These are phyloP conservation scores for Handroanthus guayacan DNA, from an alignment of 257 asterid species.

Conservation along the genomic window DNA sequence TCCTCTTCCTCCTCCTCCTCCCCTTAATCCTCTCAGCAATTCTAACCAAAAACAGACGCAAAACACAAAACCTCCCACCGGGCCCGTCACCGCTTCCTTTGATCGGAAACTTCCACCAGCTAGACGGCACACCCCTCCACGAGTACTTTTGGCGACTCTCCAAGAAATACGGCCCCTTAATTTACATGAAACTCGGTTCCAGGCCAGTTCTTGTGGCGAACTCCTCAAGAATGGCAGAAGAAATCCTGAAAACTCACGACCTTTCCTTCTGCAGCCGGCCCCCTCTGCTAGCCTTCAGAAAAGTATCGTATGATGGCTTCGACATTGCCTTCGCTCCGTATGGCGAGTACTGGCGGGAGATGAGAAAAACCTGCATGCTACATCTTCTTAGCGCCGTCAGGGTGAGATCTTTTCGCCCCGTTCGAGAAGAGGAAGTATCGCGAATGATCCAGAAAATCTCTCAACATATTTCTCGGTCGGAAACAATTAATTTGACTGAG, in stretches of 20 bases:
- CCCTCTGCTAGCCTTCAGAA: not conserved
- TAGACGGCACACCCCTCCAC: slow-evolving; percentile 17
- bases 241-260: slow-evolving; percentile 35
- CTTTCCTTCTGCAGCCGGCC: slow-evolving; percentile 36
- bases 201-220: slow-evolving; percentile 37
- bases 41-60: not conserved
- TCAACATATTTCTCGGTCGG: not conserved
- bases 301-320: slow-evolving; percentile 33
- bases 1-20: not conserved
- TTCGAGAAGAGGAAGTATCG: slow-evolving; percentile 34
- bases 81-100: slow-evolving; percentile 36
- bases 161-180: slow-evolving; percentile 41
- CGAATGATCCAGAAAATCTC: not conserved
- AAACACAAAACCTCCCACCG: slow-evolving; percentile 29
- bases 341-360: slow-evolving; percentile 38
- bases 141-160: slow-evolving; percentile 35
- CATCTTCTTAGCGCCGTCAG: slow-evolving; percentile 39
- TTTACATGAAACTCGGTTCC: slow-evolving; percentile 37
- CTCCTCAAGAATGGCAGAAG: slow-evolving; percentile 38
- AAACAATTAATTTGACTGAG: slow-evolving; percentile 16
- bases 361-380: slow-evolving; percentile 27
- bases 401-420: slow-evolving; percentile 25
- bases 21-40: not conserved
- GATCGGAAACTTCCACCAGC: slow-evolving; percentile 39
- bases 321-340: slow-evolving; percentile 42